Base-by-base conservation (phyloP, 768 basidiomycete genomes). In the Tylopilus cervinicoccineus region DNA sequence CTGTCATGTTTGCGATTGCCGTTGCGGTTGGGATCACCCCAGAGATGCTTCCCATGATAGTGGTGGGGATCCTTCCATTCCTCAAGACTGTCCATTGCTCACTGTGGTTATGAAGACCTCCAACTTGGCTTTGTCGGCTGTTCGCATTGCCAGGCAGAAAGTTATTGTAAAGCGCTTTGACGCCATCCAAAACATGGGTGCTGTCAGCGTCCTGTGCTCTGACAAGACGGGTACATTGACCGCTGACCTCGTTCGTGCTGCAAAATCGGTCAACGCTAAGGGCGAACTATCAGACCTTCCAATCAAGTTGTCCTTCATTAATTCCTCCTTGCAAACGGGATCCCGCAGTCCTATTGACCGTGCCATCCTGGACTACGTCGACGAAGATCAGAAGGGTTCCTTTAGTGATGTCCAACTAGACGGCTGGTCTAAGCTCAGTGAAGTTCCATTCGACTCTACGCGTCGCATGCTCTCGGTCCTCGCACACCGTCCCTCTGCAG, bases 201-300 rank as follows among this genome's bases (percentile, higher is more conserved):
- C 75, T 9, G 80, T 84, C 23, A 69, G 66, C 45, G 58, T 74
- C 41, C 60, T 75, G 44, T 84, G 82, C 60, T 80, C 79, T 20
- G 83, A 85, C 62, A 84, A 84, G 63, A 85, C 83, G 1, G 83
- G 83, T 22, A 85, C 83, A 14, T 60, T 80, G 26, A 79, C 78
- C 9, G 64, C 61, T 32, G 65, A 66, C 50, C 55, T 56, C 17
- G 64, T 68, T 64, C 73, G 76, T 45, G 68, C 46, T 63, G 71
- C 52, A 43, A 66, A 52, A 58, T 67, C 54, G 46, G 53, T 66
- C 4, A 43, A 62, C 19, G 23, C 19, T 32, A 43, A 37, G 34
- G 61, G 64, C 36, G 60, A 59, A 48, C 20, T 44, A 13, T 59
- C 63, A 2, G 57, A 52, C 23, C 56, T 64, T 36, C 66, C 61